Evolutionary conservation across 2,329 filamentous ascomycete genomes (phyloP), one percentile per base, ranked within the genome.

Genomic region (Exophiala alcalophila): DNA sequence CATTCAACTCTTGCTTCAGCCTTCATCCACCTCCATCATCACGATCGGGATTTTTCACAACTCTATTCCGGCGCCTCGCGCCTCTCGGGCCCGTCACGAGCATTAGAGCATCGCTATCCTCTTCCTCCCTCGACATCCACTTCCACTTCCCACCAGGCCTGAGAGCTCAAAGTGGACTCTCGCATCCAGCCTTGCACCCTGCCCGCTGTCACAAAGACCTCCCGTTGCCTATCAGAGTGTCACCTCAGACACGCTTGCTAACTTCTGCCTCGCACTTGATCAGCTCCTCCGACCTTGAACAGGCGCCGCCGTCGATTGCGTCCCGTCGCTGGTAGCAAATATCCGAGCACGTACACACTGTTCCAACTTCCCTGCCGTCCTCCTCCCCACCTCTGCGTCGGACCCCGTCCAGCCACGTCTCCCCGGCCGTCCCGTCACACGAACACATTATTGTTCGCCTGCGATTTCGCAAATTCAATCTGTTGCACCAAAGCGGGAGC

Each of bases 161-260:
- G 4, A 7, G 14, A 32, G 14, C 4, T 16, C 18, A n/a, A 8
- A 12, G 18, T 12, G 10, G 15, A 18, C n/a, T 39, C 18, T 18
- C 20, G 27, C 36, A n/a, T 30, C 38, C 38, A 40, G 38, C 38
- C 38, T 40, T 27, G 29, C 29, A 11, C 29, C 38, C 28, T 32
- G 18, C 9, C 11, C 23, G 14, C 8, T 20, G 30, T 20, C 16
- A 20, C 30, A 32, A 16, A 32, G 30, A 9, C 18, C 30, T 11
- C n/a, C 23, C n/a, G 11, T n/a, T 32, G 12, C 16, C 30, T 32
- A 20, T 20, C 30, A 20, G 30, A 19, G 19, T 12, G 10, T 32
- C 30, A 32, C 19, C 30, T 19, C 14, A 7, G 29, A 32, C 10
- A 16, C 30, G 23, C 30, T 32, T 20, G 30, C 30, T 32, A 32